Evolutionary conservation across 2,329 filamentous ascomycete species (phyloP).

Genomic region (Aspergillus niger): DNA sequence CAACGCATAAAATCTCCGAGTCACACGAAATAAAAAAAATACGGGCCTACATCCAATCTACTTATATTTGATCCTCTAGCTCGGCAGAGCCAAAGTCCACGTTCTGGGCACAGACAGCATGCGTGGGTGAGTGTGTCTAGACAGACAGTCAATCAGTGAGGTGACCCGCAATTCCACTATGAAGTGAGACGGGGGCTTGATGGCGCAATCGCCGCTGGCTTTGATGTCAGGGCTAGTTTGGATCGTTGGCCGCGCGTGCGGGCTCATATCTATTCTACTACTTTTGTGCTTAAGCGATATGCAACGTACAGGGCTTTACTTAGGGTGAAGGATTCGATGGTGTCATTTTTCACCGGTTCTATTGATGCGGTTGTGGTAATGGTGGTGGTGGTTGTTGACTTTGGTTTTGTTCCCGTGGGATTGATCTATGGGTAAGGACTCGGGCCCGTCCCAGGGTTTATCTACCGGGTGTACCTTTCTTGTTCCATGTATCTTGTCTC

Average conservation of each 20-base stretch:
- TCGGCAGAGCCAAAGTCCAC: no score
- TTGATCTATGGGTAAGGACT: not conserved
- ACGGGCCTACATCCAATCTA: no score
- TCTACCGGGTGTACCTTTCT: not conserved
- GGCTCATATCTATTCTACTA: not conserved
- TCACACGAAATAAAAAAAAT: no score
- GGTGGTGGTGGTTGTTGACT: no score
- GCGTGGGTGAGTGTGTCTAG: no score
- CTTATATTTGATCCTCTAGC: no score
- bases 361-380: not conserved
- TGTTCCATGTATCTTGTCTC: not conserved
- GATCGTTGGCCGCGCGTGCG: not conserved
- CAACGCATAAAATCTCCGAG: not conserved
- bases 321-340: not conserved
- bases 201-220: constrained; percentile 28
- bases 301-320: not conserved
- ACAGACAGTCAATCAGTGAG: no score
- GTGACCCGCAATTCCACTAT: not conserved
- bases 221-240: not conserved
- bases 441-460: not conserved
- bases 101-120: no score
- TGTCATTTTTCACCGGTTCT: not conserved
- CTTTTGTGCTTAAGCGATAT: not conserved
- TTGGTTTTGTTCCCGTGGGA: not conserved
- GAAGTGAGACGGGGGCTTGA: constrained; percentile 15